Conservation (phyloP, 2,329 filamentous ascomycete species). For the Cytospora chrysosperma region DNA sequence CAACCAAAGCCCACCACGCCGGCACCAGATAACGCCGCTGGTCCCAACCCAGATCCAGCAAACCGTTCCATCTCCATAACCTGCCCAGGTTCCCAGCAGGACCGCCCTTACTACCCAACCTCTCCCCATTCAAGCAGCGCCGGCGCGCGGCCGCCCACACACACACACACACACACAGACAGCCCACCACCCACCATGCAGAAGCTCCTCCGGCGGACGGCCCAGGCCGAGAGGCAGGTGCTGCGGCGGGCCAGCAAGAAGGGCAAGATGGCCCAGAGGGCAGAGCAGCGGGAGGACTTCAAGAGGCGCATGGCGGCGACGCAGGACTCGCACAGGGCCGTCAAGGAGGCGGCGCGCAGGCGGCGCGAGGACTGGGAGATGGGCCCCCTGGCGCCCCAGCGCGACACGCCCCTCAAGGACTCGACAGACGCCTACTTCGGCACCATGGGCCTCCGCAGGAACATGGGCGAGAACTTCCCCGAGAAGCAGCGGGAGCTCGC, state of each 20-base stretch:
- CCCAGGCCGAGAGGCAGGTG: constrained; percentile 65
- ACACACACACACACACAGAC: neutral
- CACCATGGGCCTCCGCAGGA: constrained; percentile 28
- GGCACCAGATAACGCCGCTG: neutral
- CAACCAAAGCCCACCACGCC: neutral
- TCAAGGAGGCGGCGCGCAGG: constrained; percentile 14
- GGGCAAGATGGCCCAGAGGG: constrained; percentile 30
- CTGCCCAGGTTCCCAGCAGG: neutral
- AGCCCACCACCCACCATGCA: constrained; percentile 52
- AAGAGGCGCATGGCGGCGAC: constrained; percentile 23
- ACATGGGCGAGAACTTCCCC: constrained; percentile 33
- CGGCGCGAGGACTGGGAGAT: constrained; percentile 76
- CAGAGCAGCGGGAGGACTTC: constrained; percentile 32
- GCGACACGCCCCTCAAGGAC: constrained; percentile 62
- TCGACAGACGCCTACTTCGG: constrained; percentile 56
- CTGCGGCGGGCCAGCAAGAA: constrained; percentile 42
- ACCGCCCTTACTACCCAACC: constrained; percentile 4
- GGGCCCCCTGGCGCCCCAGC: constrained; percentile 74
- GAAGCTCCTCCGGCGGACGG: constrained; percentile 66
- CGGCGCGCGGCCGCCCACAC: constrained; percentile 6
- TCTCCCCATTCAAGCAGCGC: neutral
- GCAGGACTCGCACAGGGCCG: neutral
- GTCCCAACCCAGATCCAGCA: neutral
- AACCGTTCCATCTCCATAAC: neutral
- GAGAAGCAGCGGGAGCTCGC: constrained; percentile 38